Base-by-base conservation (phyloP, 805 yeast species). In the Candida ulmi region DNA sequence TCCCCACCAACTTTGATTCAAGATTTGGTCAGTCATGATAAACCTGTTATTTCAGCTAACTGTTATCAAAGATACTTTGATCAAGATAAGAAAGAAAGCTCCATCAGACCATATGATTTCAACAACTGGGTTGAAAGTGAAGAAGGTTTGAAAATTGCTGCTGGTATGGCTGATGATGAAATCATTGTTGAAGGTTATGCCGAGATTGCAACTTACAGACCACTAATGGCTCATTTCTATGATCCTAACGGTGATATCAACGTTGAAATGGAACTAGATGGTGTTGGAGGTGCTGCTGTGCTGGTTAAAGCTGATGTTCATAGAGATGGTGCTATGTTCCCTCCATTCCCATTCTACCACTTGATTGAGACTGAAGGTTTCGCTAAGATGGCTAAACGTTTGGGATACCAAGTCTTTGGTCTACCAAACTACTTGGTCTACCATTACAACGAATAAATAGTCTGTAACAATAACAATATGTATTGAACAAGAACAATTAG, bases 301-400 rank as follows among this genome's bases (percentile, higher is more conserved):
- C 61, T 93, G 65, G 99, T 93, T 24, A 88, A 91, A 58, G 95
- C 97, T 11, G 97, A 90, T 51, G 99, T 93, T 39, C 99, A 93
- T 64, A 76, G 99, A 60, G 99, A 93, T 62, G 99, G 99, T 37
- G 98, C 98, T 40, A 91, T 93, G 97, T 93, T 93, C 77, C 99
- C 99, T 15, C 86, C 95, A 36, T 93, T 93, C 77, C 93, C 99
- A 44, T 93, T 93, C 71, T 90, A 91, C 61, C 95, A 93, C 61
- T 72, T 93, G 61, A 88, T 93, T 47, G 99, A 93, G 68, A 90
- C 97, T 9, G 99, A 93, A 65, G 99, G 99, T 15, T 93, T 93
- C 64, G 97, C 93, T n/a, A 83, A 83, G 62, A 93, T 93, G 98
- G 96, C 96, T 33, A 88, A 88, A 62, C 72, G 98, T 52, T 71